Conservation (phyloP, 2,329 filamentous ascomycete species). For the Kalaharituber pfeilii region DNA sequence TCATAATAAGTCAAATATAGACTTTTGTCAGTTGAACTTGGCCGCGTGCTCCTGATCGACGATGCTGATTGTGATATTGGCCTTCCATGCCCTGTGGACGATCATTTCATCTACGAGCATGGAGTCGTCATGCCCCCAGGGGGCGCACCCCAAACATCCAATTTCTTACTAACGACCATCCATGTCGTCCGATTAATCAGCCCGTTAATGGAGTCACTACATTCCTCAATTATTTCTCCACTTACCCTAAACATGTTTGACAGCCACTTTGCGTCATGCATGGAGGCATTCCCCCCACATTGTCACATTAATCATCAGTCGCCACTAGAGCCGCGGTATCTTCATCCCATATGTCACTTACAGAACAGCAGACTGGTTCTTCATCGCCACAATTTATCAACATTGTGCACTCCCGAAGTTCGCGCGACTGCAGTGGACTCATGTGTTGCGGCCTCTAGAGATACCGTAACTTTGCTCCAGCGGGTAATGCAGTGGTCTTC, state of each 20-base stretch:
- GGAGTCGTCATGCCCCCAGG: slow-evolving; percentile 29
- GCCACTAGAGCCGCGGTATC: slow-evolving; percentile 52
- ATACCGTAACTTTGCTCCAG: slow-evolving; percentile 60
- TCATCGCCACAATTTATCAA: slow-evolving; percentile 73
- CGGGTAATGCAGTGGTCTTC: slow-evolving; percentile 39
- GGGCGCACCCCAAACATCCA: slow-evolving; percentile 31
- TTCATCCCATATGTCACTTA: slow-evolving; percentile 60
- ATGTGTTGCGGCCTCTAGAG: slow-evolving; percentile 55
- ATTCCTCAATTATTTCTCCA: slow-evolving; percentile 46
- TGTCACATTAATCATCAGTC: slow-evolving; percentile 51
- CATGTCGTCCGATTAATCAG: slow-evolving; percentile 65
- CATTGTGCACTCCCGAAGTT: slow-evolving; percentile 46
- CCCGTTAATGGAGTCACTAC: slow-evolving; percentile 52
- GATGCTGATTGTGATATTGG: slow-evolving; percentile 76
- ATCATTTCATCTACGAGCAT: slow-evolving; percentile 49
- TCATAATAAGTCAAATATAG: slow-evolving; percentile 26
- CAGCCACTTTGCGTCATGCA: slow-evolving; percentile 56
- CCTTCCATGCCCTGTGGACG: slow-evolving; percentile 63
- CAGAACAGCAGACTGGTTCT: slow-evolving; percentile 71
- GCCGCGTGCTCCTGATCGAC: slow-evolving; percentile 63
- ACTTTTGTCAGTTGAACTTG: slow-evolving; percentile 60
- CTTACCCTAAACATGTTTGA: slow-evolving; percentile 63
- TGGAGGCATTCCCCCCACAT: slow-evolving; percentile 55
- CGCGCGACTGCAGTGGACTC: slow-evolving; percentile 57
- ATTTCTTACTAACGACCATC: slow-evolving; percentile 60